phyloP scores from a whole-genome alignment of 805 yeast species.

The Spathaspora sp. region DNA sequence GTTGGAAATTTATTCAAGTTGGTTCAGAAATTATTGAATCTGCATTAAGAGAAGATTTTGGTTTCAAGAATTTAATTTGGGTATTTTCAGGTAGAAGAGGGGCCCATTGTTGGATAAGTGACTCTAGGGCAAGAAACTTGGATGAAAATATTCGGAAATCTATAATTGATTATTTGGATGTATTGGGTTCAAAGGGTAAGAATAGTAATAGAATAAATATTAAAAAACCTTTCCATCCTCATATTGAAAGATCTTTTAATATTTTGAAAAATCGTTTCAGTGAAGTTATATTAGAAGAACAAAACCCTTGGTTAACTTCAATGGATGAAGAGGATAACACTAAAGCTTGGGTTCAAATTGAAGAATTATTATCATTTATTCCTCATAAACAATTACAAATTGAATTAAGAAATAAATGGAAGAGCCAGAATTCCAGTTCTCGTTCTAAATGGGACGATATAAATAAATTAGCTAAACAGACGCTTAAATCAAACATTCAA shows the following conservation, averaged over 20 bases:
- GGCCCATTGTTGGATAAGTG: constrained; percentile 98
- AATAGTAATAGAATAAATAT: constrained; percentile 49
- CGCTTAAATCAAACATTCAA: constrained; percentile 43
- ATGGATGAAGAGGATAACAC: constrained; percentile 29
- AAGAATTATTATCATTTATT: constrained; percentile 56
- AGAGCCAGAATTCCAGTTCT: constrained; percentile 33
- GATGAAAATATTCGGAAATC: constrained; percentile 74
- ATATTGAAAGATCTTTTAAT: constrained; percentile 70
- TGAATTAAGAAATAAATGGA: constrained; percentile 60
- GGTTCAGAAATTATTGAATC: constrained; percentile 73
- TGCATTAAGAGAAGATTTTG: constrained; percentile 83
- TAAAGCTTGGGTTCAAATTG: constrained; percentile 45
- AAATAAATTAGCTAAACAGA: constrained; percentile 46
- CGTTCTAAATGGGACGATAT: constrained; percentile 81
- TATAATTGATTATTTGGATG: constrained; percentile 79
- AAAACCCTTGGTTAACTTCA: constrained; percentile 72
- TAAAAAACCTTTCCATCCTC: constrained; percentile 88
- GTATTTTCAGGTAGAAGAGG: constrained; percentile 98
- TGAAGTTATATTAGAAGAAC: constrained; percentile 67
- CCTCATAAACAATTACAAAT: constrained; percentile 58
- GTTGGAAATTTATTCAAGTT: constrained; percentile 90
- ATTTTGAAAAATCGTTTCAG: constrained; percentile 61
- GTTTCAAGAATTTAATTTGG: constrained; percentile 84
- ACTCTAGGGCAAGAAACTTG: constrained; percentile 68
- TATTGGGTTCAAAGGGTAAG: constrained; percentile 41